phyloP scores from a whole-genome alignment of 2,329 filamentous ascomycete genomes.

The Trichoderma polysporum region DNA sequence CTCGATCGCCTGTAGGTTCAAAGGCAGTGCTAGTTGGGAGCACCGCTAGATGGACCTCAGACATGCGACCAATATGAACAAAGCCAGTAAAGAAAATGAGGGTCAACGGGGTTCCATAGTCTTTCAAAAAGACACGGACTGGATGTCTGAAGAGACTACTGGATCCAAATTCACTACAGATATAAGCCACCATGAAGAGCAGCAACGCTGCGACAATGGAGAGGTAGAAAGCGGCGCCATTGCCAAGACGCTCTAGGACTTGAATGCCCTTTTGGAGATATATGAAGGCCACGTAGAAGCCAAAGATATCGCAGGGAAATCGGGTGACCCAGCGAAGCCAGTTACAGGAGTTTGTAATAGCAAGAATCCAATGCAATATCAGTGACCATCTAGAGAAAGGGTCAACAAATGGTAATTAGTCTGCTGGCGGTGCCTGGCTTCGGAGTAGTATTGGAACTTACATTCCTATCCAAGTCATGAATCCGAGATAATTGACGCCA shows the following conservation, averaged over 20 bases:
- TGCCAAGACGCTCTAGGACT: conserved; percentile 74
- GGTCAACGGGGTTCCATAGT: conserved; percentile 82
- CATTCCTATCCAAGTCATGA: conserved; percentile 91
- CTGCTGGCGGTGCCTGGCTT: not conserved
- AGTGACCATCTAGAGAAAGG: conserved; percentile 66
- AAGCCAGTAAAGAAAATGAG: conserved; percentile 89
- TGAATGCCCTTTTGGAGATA: conserved; percentile 91
- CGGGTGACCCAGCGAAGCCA: conserved; percentile 84
- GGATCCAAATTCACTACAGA: conserved; percentile 68
- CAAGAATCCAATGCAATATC: conserved; percentile 80
- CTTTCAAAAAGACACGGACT: conserved; percentile 79
- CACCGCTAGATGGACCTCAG: conserved; percentile 63
- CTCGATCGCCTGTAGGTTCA: conserved; percentile 69
- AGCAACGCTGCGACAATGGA: conserved; percentile 74
- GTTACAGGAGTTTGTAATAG: conserved; percentile 84
- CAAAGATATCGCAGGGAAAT: conserved; percentile 92
- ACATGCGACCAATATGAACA: conserved; percentile 82
- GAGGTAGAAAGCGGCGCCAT: conserved; percentile 68
- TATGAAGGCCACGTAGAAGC: conserved; percentile 90
- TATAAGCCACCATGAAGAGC: conserved; percentile 74
- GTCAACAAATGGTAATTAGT: not conserved
- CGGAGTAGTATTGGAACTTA: conserved; percentile 37
- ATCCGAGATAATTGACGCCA: conserved; percentile 78
- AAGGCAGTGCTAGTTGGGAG: conserved; percentile 78
- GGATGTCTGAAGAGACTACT: conserved; percentile 73